Conservation (phyloP, 345 rosid genomes). For the Durio zibethinus region DNA sequence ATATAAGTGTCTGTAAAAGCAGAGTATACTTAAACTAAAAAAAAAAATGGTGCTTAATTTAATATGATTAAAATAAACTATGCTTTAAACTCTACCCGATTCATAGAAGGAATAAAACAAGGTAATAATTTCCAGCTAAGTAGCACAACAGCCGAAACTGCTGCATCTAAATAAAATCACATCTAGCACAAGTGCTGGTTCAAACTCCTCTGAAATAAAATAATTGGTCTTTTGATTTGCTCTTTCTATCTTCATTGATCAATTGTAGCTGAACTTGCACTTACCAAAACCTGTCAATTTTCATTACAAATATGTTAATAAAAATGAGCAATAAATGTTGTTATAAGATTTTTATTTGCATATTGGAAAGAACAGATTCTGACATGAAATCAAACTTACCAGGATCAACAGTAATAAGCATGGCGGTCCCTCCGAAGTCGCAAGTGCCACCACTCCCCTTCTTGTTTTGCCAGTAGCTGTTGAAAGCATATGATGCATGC, state of each 20-base stretch:
- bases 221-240: background rate
- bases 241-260: background rate
- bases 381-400: constrained; percentile 24
- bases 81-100: background rate
- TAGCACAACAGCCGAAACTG: background rate
- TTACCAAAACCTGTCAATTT: constrained; percentile 28
- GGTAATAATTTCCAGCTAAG: background rate
- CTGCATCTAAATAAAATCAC: background rate
- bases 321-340: background rate
- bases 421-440: constrained; percentile 51
- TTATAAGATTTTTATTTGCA: background rate
- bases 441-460: constrained; percentile 44
- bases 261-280: constrained; percentile 25
- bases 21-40: too few species aligned
- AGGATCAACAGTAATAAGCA: constrained; percentile 43
- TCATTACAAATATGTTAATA: background rate
- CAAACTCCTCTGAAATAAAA: background rate
- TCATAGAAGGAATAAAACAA: background rate
- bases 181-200: background rate
- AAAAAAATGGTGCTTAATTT: too few species aligned
- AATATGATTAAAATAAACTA: background rate
- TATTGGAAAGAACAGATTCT: background rate
- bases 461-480: constrained; percentile 44
- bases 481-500: constrained; percentile 50
- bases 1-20: too few species aligned